Evolutionary conservation across 2,329 filamentous ascomycete species (phyloP).

Genomic region (Pseudocercospora cruenta): DNA sequence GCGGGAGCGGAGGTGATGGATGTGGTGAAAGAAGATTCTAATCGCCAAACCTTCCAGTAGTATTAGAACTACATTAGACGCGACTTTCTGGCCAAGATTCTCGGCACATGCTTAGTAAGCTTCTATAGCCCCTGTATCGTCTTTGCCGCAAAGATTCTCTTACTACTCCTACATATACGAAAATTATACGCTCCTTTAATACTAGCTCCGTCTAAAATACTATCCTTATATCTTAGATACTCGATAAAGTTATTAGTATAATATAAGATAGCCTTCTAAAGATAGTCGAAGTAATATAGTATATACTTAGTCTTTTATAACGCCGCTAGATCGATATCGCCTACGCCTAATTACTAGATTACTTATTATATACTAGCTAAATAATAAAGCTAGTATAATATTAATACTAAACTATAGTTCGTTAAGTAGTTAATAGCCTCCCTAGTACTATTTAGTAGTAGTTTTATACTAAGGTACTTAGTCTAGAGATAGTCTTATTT

Average conservation of each 20-base stretch:
- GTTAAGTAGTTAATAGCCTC: not conserved
- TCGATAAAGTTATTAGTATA: constrained; percentile 15
- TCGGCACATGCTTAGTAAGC: too few relatives aligned
- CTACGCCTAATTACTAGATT: constrained; percentile 5
- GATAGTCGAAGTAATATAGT: constrained; percentile 16
- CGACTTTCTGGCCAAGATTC: too few relatives aligned
- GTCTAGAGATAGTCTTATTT: constrained; percentile 8
- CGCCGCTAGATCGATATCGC: constrained; percentile 2
- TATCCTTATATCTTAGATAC: not conserved
- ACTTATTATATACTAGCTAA: constrained; percentile 10
- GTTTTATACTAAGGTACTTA: constrained; percentile 8
- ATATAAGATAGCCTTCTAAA: constrained; percentile 9
- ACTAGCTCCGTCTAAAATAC: not conserved
- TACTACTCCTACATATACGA: not conserved
- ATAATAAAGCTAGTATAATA: constrained; percentile 13
- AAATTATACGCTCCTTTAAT: not conserved
- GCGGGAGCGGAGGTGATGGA: too few relatives aligned
- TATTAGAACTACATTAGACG: too few relatives aligned
- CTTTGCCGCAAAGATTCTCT: not conserved
- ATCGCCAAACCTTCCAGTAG: too few relatives aligned
- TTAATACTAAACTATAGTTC: constrained; percentile 9
- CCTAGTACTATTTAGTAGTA: constrained; percentile 7
- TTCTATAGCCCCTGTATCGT: too few relatives aligned
- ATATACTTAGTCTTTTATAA: constrained; percentile 5
- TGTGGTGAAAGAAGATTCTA: too few relatives aligned